phyloP scores from a whole-genome alignment of 1,284 basidiomycete species.

The Psilocybe mexicana region DNA sequence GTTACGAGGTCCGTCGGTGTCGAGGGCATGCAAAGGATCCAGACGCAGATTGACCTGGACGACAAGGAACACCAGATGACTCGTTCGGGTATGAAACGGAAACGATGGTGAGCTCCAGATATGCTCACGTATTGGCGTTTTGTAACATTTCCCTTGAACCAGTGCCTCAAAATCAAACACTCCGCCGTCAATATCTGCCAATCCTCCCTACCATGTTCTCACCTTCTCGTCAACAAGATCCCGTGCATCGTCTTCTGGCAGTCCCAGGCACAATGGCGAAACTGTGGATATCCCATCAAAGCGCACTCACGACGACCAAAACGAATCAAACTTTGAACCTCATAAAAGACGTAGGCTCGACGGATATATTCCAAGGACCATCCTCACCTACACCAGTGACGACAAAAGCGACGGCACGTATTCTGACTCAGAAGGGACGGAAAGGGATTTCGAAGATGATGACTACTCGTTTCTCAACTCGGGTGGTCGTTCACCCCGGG shows the following conservation, averaged over 20 bases:
- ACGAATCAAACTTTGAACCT: not conserved
- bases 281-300: not conserved
- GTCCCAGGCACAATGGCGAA: no score
- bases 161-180: no score
- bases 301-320: not conserved
- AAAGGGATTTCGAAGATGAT: not conserved
- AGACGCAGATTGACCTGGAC: not conserved
- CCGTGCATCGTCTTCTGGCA: no score
- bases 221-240: no score
- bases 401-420: not conserved
- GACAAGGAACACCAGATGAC: not conserved
- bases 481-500: not conserved
- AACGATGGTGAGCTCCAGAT: not conserved
- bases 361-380: not conserved
- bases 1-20: not conserved
- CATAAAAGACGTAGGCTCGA: no score
- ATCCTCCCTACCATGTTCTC: no score
- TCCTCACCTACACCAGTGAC: not conserved
- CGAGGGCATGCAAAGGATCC: not conserved
- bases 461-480: not conserved
- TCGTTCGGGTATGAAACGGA: not conserved
- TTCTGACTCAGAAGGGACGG: not conserved
- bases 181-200: no score
- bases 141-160: not conserved
- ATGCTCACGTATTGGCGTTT: no score